Percentiles rank a stretch among this genome's conserved stretches.
Conservation (phyloP, 495 filamentous ascomycete species). For the Neurospora pannonica region DNA sequence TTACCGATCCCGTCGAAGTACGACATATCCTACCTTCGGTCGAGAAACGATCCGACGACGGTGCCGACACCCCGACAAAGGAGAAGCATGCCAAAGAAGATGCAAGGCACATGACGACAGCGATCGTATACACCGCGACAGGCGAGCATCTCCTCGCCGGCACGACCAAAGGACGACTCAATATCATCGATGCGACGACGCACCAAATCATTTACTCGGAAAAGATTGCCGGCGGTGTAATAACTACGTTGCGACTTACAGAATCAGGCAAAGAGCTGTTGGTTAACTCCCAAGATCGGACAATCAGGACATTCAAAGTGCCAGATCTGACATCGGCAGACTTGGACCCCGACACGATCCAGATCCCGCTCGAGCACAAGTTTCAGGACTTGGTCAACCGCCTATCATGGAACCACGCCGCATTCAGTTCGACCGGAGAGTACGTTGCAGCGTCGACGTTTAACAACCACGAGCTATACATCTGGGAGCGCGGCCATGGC, state of each 20-base stretch:
- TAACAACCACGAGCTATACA: conserved; percentile 96
- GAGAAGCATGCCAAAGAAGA: conserved; percentile 87
- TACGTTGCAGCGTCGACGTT: conserved; percentile 88
- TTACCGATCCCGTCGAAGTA: conserved; percentile 51
- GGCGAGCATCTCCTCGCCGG: conserved; percentile 84
- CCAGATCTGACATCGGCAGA: conserved; percentile 42
- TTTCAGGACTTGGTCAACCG: conserved; percentile 96
- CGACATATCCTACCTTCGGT: conserved; percentile 74
- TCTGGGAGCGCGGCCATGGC: conserved; percentile 93
- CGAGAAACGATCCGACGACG: conserved; percentile 60
- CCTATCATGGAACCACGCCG: conserved; percentile 89
- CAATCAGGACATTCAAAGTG: conserved; percentile 76
- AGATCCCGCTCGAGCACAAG: conserved; percentile 90
- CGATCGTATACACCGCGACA: conserved; percentile 72
- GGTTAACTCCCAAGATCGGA: conserved; percentile 82
- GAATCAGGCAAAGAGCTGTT: conserved; percentile 77
- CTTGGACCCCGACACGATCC: conserved; percentile 60
- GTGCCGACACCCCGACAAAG: conserved; percentile 49
- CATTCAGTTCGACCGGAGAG: conserved; percentile 87
- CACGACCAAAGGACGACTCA: conserved; percentile 90
- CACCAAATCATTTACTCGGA: conserved; percentile 75
- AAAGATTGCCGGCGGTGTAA: conserved; percentile 73
- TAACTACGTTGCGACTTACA: conserved; percentile 79
- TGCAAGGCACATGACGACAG: conserved; percentile 87
- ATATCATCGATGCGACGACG: conserved; percentile 77